Base-by-base conservation (phyloP, 2,329 filamentous ascomycete species). In the Botrytis fabae region DNA sequence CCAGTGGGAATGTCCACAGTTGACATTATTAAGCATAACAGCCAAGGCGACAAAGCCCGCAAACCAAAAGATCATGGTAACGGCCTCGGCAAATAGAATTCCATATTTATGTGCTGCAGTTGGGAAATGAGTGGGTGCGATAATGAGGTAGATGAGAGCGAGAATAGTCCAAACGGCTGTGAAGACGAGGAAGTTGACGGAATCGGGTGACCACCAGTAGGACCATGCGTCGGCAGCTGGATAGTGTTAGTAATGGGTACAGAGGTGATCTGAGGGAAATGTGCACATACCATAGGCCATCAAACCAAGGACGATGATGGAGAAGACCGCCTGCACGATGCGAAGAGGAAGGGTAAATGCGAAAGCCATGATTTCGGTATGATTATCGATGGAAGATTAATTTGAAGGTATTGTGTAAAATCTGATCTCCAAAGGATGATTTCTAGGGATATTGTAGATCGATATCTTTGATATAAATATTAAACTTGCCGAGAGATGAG, bases 51-150 rank as follows among this genome's bases (percentile, higher is more conserved):
- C 90, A 78, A 94, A 92, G 10, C 93, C 94, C 0, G 92, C 91
- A 80, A 98, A 96, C 94, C 94, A 97, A 85, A 97, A 97, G 73
- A 97, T 86, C 83, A 92, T 91, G 16, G 93, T 96, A 38, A 96
- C 77, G 64, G 85, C 85, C 79, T 97, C 92, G 46, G 93, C 85
- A 1, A 79, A 90, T 28, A 95, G 84, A 25, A 94, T 88, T 62
- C 86, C 89, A 69, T 89, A 88, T 70, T 86, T 87, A 81, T 93
- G 89, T 78, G 90, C 90, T 18, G 89, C 78, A 38, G 84, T 84
- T 5, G 87, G 85, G 78, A 90, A 84, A 82, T 90, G 90, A 61
- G 88, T 83, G 1, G 93, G 92, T 4, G 90, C 85, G 68, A 95
- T 75, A 78, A 90, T 85, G 74, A 97, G 86, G 82, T 94, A 95